A percentile compares a stretch with the other conserved stretches of the same genome.
Evolutionary conservation across 805 yeast genomes (phyloP).

Genomic region (Candida hungchunana): DNA sequence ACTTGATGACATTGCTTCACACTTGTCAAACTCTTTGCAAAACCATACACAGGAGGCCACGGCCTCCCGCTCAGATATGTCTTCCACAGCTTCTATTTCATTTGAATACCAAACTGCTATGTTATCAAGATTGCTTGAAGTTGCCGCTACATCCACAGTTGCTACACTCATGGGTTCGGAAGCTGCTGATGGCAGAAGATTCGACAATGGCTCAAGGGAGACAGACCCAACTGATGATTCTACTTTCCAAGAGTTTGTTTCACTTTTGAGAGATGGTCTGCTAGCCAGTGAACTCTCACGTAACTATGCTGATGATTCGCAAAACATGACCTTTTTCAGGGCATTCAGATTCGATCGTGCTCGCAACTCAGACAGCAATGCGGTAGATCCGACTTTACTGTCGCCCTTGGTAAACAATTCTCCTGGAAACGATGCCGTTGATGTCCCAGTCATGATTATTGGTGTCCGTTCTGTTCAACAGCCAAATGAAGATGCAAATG

Average conservation of each 20-base stretch:
- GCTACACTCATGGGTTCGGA: slow-evolving; percentile 33
- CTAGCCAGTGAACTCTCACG: slow-evolving; percentile 36
- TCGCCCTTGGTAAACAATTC: too few relatives aligned
- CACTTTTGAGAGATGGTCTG: slow-evolving; percentile 36
- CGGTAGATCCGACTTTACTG: too few relatives aligned
- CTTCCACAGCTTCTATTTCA: slow-evolving; percentile 5
- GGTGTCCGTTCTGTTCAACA: slow-evolving; percentile 41
- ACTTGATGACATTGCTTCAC: slow-evolving; percentile 22
- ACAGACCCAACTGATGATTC: slow-evolving; percentile 13
- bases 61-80: not conserved
- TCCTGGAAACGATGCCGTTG: slow-evolving; percentile 3
- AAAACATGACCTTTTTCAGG: slow-evolving; percentile 34
- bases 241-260: slow-evolving; percentile 42
- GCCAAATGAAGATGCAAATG: slow-evolving; percentile 10
- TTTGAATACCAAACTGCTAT: slow-evolving; percentile 35
- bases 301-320: slow-evolving; percentile 9
- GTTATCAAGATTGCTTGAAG: slow-evolving; percentile 38
- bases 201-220: slow-evolving; percentile 25
- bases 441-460: slow-evolving; percentile 45
- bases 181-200: slow-evolving; percentile 26
- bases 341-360: slow-evolving; percentile 39
- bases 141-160: slow-evolving; percentile 44
- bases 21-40: slow-evolving; percentile 8
- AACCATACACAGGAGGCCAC: too few relatives aligned
- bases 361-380: too few relatives aligned